Base-by-base conservation (phyloP, 208 protist species). In the Paratrypanosoma confusum region DNA sequence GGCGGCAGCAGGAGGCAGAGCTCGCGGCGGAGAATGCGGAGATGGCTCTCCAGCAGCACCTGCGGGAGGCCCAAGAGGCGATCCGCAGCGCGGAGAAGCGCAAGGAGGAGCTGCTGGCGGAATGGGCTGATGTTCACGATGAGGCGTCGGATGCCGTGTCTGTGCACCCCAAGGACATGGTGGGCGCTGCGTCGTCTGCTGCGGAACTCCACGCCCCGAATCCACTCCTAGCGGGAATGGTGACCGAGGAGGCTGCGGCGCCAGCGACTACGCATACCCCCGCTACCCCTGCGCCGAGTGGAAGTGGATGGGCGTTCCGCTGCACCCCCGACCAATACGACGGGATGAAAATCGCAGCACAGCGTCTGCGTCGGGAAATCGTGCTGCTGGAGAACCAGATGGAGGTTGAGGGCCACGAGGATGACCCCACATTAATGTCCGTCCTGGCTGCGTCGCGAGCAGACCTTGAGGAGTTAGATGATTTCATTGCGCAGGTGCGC, bases 351-450 rank as follows among this genome's bases (percentile, higher is more conserved):
- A 66, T 89, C 31, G 83, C 70, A 8, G 79, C 79, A 14, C 47
- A 64, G 20, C 79, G 83, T n/a, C 65, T 93, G 18, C 79, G 80
- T 13, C 61, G 62, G 25, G 83, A 93, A 53, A 86, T 93, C 36
- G 58, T 62, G 7, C 59, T 70, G 8, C 64, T 93, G 31, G 83
- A 93, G 65, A 36, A 52, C 17, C 79, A 93, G 50, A 93, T 93
- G 82, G 81, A 90, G 62, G 46, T 54, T 17, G 81, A 52, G 37
- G 79, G 71, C 35, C 74, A 83, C 37, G 83, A 93, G 57, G 77
- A 93, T 49, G 83, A 93, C 40, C 80, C 87, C 63, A 93, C 83
- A n/a, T 66, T 93, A n/a, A 93, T 93, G 83, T 64, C 79, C n/a
- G 83, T 89, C 5, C 65, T 93, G n/a, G 83, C 83, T 17, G 70